phyloP scores from a whole-genome alignment of 2,329 filamentous ascomycete genomes.

The Pseudogymnoascus sp. region DNA sequence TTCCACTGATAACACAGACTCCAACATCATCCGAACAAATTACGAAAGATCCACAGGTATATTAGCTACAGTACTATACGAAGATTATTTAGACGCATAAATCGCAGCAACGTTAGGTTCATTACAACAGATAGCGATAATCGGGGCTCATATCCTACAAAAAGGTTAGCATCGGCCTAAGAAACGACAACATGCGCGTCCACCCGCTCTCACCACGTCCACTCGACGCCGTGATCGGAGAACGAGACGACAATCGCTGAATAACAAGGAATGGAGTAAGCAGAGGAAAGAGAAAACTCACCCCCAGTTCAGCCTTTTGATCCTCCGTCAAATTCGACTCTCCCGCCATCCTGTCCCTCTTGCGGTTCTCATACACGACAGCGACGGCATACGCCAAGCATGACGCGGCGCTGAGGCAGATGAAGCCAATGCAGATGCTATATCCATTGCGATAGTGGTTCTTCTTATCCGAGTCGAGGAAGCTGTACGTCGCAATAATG shows the following conservation, averaged over 20 bases:
- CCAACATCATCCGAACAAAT: not conserved
- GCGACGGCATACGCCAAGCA: slow-evolving; percentile 52
- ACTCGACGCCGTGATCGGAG: not conserved
- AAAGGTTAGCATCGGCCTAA: slow-evolving; percentile 13
- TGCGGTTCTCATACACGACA: slow-evolving; percentile 52
- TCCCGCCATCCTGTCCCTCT: slow-evolving; percentile 40
- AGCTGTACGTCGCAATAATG: slow-evolving; percentile 67
- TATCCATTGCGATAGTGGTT: slow-evolving; percentile 61
- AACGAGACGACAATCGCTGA: not conserved
- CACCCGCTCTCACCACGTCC: not conserved
- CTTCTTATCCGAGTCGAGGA: slow-evolving; percentile 56
- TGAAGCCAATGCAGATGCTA: slow-evolving; percentile 67
- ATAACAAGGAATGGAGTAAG: not conserved
- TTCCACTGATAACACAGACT: not conserved
- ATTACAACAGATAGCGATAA: slow-evolving; percentile 27
- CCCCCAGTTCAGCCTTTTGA: slow-evolving; percentile 45
- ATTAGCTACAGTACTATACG: not conserved
- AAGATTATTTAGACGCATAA: not conserved
- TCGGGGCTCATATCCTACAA: slow-evolving; percentile 27
- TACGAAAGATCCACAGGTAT: not conserved
- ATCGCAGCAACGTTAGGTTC: slow-evolving; percentile 3
- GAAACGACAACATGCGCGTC: not conserved
- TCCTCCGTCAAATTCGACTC: slow-evolving; percentile 48
- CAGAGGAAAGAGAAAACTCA: slow-evolving; percentile 21
- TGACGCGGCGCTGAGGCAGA: slow-evolving; percentile 55